phyloP scores from a whole-genome alignment of 2,329 filamentous ascomycete genomes.

The Scedosporium dehoogii region DNA sequence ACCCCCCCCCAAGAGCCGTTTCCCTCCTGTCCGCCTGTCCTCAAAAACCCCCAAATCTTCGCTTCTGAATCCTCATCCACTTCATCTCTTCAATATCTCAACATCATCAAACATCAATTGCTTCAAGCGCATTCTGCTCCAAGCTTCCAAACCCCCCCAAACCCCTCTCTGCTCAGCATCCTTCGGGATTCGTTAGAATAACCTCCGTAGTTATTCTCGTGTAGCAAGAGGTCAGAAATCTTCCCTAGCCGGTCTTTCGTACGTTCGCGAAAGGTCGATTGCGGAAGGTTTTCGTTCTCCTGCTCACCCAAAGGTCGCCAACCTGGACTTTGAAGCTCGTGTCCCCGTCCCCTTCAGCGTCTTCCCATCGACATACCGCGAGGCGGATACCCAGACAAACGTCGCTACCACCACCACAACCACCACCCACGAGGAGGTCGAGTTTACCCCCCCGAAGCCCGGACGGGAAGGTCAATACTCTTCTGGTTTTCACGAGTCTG shows the following conservation, averaged over 20 bases:
- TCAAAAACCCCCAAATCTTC: background rate
- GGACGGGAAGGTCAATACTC: conserved; percentile 96
- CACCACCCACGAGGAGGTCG: conserved; percentile 66
- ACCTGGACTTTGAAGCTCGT: conserved; percentile 99
- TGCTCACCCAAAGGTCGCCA: conserved; percentile 70
- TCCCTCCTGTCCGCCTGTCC: background rate
- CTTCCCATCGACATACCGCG: conserved; percentile 96
- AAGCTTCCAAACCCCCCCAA: background rate
- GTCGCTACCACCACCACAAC: conserved; percentile 17
- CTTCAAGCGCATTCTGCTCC: background rate
- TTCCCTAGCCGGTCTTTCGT: conserved; percentile 62
- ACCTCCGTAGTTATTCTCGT: conserved; percentile 31
- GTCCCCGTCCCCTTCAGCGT: conserved; percentile 99
- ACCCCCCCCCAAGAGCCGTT: background rate
- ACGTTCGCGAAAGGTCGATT: conserved; percentile 38
- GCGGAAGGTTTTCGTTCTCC: conserved; percentile 43
- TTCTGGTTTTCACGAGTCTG: conserved; percentile 48
- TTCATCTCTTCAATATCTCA: conserved; percentile 2
- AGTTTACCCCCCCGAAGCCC: conserved; percentile 66
- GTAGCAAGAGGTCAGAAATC: conserved; percentile 54
- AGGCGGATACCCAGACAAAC: conserved; percentile 38
- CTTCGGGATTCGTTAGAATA: conserved; percentile 8
- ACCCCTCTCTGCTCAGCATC: conserved; percentile 7
- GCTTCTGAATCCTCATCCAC: background rate
- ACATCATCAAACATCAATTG: background rate